Evolutionary conservation across 2,329 filamentous ascomycete genomes (phyloP).

Genomic region (Rutstroemia sp.): DNA sequence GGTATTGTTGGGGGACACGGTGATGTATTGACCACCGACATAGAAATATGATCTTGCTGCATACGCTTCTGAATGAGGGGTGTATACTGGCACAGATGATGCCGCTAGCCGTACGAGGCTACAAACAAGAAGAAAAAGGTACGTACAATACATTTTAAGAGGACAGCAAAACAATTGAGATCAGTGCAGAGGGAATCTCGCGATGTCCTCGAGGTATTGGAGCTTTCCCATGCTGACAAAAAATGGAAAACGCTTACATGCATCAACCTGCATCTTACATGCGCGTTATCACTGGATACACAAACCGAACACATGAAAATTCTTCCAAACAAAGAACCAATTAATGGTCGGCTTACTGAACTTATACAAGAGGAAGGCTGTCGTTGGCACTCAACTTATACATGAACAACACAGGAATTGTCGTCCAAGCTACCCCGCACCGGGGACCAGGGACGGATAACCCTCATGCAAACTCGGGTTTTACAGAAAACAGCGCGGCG

Average conservation of each 20-base stretch:
- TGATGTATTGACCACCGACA: slow-evolving; percentile 22
- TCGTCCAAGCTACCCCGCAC: not conserved
- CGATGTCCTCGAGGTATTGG: too few species aligned
- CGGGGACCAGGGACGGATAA: not conserved
- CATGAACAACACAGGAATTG: too few species aligned
- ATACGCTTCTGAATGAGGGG: not conserved
- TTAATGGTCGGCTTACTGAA: not conserved
- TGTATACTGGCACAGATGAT: not conserved
- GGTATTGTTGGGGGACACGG: slow-evolving; percentile 5
- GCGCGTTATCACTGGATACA: not conserved
- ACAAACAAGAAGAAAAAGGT: too few species aligned
- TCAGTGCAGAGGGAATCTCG: too few species aligned
- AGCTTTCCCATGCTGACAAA: too few species aligned
- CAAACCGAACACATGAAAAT: not conserved
- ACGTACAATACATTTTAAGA: too few species aligned
- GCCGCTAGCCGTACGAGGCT: too few species aligned
- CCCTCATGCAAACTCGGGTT: too few species aligned
- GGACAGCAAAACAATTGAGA: too few species aligned
- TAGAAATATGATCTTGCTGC: slow-evolving; percentile 20
- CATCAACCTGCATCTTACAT: not conserved
- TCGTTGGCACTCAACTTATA: too few species aligned
- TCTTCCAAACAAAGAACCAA: not conserved
- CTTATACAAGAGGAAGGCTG: too few species aligned
- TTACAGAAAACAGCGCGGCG: too few species aligned
- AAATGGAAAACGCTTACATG: not conserved